Base-by-base conservation (phyloP, 2,329 filamentous ascomycete genomes). In the Pseudodiploospora longispora region DNA sequence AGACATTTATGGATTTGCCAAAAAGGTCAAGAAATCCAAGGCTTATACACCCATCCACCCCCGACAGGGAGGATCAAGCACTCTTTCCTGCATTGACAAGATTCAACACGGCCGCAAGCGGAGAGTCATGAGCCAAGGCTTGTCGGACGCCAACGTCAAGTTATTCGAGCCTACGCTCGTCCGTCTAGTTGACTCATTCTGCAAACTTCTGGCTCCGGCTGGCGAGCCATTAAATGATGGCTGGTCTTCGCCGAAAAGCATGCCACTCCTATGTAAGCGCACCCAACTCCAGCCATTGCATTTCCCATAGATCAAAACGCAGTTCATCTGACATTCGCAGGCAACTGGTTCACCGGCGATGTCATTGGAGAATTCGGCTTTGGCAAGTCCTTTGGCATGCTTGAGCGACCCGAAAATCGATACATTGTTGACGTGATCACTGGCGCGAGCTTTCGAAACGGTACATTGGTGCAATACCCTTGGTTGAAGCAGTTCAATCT, bases 321-420 rank as follows among this genome's bases (percentile, higher is more conserved):
- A 19, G 19, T 19, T 19, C 19, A 19, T 19, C 19, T 19, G 3
- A 19, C 19, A 28, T 6, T 29, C 5, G 10, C n/a, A 52, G 46
- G 47, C 40, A 53, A 52, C 28, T 49, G 48, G 33, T 40, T 55
- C 12, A 40, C 52, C 10, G 55, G 55, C 35, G 55, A 58, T 31
- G 49, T 55, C 5, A 55, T 60, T 40, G 36, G 46, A 4, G 48
- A 54, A 9, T 41, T 60, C 2, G 44, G 52, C 2, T 57, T 52
- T 41, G 47, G 34, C 29, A 34, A 27, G 34, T 44, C 39, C 27
- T 55, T 46, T 37, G 27, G 51, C 41, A 45, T 38, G n/a, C 43
- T 57, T 10, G 47, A 31, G 6, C 40, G 34, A 29, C 30, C 29
- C 9, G 46, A 41, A 12, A 43, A 50, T 10, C 54, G 54, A 4